phyloP scores from a whole-genome alignment of 2,329 filamentous ascomycete species.

The Grosmannia huntii region DNA sequence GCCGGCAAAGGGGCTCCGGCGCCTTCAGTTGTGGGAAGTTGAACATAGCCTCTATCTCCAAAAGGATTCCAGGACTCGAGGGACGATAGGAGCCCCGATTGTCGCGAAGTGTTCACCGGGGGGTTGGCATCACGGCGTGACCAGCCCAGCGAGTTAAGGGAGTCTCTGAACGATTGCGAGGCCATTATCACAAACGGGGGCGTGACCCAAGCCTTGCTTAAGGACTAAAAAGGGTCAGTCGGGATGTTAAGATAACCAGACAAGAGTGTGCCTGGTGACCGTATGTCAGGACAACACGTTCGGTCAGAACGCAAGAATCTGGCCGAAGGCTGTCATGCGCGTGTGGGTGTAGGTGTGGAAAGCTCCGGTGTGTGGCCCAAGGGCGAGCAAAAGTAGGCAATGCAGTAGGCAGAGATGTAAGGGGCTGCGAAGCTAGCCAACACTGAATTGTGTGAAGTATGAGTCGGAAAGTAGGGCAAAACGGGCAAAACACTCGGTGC shows the following conservation, averaged over 20 bases:
- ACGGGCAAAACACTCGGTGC: too few relatives aligned
- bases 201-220: too few relatives aligned
- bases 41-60: constrained; percentile 72
- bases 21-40: constrained; percentile 73
- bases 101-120: constrained; percentile 58
- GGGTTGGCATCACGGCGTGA: constrained; percentile 69
- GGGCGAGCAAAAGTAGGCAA: background rate
- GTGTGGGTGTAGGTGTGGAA: background rate
- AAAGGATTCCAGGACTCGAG: constrained; percentile 85
- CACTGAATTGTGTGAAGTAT: background rate
- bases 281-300: background rate
- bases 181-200: constrained; percentile 45
- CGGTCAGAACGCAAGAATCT: background rate
- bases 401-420: background rate
- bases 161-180: constrained; percentile 80
- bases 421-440: background rate
- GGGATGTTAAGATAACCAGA: background rate
- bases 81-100: constrained; percentile 64
- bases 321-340: background rate
- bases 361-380: background rate
- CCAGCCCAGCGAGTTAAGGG: constrained; percentile 91
- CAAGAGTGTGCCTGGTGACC: background rate
- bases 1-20: constrained; percentile 78
- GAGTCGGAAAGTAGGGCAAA: too few relatives aligned
- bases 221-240: background rate